Conservation (phyloP, 129 eudicot species). For the Calendula officinalis region DNA sequence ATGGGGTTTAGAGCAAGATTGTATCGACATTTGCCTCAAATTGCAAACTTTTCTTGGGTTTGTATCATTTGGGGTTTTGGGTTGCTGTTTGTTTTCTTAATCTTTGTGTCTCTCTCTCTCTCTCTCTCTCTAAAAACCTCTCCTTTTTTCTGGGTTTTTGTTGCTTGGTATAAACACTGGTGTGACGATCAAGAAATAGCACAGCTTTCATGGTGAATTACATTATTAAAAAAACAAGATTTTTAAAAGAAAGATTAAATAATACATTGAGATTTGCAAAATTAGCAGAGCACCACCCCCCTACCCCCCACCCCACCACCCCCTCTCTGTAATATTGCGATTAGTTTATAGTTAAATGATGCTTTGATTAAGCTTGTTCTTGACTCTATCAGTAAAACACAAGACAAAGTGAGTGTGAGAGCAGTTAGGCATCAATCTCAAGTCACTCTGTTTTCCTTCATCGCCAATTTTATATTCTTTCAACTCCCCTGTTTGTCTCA, state of each 20-base stretch:
- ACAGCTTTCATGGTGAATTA: conserved; percentile 32
- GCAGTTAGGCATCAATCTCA: conserved; percentile 41
- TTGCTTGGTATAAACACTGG: conserved; percentile 51
- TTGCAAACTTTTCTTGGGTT: conserved; percentile 74
- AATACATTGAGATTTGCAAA: conserved; percentile 74
- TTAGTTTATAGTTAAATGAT: conserved; percentile 27
- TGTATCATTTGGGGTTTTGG: conserved; percentile 57
- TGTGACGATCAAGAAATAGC: conserved; percentile 40
- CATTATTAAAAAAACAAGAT: conserved; percentile 1
- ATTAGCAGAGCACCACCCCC: conserved; percentile 32
- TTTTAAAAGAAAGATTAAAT: conserved; percentile 36
- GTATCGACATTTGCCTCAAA: conserved; percentile 69
- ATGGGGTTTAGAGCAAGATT: conserved; percentile 41
- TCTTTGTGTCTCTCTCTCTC: conserved; percentile 23
- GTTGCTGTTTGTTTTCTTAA: conserved; percentile 36
- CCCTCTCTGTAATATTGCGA: conserved; percentile 16
- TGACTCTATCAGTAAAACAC: conserved; percentile 43
- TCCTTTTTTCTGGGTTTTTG: conserved; percentile 21
- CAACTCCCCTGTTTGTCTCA: conserved; percentile 10
- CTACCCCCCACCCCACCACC: conserved; percentile 36
- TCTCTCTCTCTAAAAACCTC: conserved; percentile 21
- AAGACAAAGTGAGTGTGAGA: conserved; percentile 35
- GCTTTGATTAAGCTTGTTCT: conserved; percentile 34
- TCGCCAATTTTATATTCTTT: conserved; percentile 19
- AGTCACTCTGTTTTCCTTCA: conserved; percentile 38